phyloP scores from a whole-genome alignment of 202 grass and related monocot species.

The Cymbopogon flexuosus region DNA sequence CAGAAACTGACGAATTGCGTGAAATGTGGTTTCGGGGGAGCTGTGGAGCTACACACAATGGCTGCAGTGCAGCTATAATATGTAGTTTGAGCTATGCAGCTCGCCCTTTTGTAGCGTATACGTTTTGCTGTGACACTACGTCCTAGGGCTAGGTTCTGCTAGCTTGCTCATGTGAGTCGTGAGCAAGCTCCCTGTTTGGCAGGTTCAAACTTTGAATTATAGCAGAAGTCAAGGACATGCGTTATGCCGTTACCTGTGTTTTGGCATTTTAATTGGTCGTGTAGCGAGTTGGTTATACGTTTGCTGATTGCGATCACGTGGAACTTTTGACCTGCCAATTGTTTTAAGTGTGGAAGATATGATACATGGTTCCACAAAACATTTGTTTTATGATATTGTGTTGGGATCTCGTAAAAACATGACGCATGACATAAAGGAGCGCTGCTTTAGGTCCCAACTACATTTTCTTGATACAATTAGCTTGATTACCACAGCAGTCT shows the following conservation, averaged over 20 bases:
- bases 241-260: background rate
- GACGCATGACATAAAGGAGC: background rate
- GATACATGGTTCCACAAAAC: background rate
- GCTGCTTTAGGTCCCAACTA: background rate
- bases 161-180: background rate
- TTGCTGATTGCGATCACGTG: background rate
- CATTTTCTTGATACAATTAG: background rate
- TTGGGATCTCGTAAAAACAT: slow-evolving; percentile 4
- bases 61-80: background rate
- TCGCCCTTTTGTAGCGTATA: background rate
- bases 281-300: background rate
- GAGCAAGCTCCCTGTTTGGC: background rate
- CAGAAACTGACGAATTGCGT: background rate
- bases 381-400: no score
- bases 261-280: slow-evolving; percentile 15
- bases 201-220: slow-evolving; percentile 4
- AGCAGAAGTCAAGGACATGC: background rate
- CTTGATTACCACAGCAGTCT: background rate
- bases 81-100: slow-evolving; percentile 1
- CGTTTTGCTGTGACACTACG: background rate
- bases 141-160: background rate
- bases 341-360: background rate
- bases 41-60: background rate
- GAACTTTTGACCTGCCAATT: background rate
- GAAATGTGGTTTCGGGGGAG: slow-evolving; percentile 26